Evolutionary conservation across 495 filamentous ascomycete genomes (phyloP).

Genomic region (Hyaloscypha variabilis): DNA sequence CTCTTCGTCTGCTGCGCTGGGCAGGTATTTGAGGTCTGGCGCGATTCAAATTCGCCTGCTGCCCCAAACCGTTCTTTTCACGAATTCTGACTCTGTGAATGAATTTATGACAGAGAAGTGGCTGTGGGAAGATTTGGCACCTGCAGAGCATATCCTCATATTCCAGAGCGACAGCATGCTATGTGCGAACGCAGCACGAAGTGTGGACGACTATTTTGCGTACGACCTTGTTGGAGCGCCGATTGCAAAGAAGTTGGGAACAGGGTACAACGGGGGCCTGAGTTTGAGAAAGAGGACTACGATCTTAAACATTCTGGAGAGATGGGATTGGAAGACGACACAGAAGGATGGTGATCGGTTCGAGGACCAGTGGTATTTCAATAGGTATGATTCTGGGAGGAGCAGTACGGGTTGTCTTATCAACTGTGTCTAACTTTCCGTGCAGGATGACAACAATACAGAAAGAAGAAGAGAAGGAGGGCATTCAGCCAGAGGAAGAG

Average conservation of each 20-base stretch:
- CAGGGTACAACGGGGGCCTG: constrained; percentile 38
- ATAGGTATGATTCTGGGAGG: constrained; percentile 15
- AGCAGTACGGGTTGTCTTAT: background rate
- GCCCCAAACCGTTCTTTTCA: constrained; percentile 25
- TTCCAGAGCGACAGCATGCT: constrained; percentile 41
- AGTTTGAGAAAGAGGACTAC: constrained; percentile 35
- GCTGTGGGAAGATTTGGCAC: constrained; percentile 36
- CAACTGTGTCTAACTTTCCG: background rate
- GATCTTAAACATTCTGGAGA: constrained; percentile 31
- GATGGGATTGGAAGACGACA: constrained; percentile 28
- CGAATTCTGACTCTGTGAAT: constrained; percentile 25
- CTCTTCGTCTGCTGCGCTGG: constrained; percentile 22
- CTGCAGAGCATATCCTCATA: constrained; percentile 34
- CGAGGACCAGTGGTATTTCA: constrained; percentile 39
- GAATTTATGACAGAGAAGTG: constrained; percentile 27
- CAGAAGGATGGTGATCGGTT: constrained; percentile 27
- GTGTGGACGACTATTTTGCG: constrained; percentile 38
- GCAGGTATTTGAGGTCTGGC: constrained; percentile 18
- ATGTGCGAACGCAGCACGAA: constrained; percentile 32
- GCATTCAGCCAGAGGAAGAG: constrained; percentile 17
- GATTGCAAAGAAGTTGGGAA: constrained; percentile 23
- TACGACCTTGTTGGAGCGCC: constrained; percentile 38
- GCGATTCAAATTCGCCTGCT: constrained; percentile 22
- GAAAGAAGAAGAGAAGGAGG: constrained; percentile 13
- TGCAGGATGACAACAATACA: constrained; percentile 20